Conservation (phyloP, 2,329 filamentous ascomycete species). For the Alternaria sp. region DNA sequence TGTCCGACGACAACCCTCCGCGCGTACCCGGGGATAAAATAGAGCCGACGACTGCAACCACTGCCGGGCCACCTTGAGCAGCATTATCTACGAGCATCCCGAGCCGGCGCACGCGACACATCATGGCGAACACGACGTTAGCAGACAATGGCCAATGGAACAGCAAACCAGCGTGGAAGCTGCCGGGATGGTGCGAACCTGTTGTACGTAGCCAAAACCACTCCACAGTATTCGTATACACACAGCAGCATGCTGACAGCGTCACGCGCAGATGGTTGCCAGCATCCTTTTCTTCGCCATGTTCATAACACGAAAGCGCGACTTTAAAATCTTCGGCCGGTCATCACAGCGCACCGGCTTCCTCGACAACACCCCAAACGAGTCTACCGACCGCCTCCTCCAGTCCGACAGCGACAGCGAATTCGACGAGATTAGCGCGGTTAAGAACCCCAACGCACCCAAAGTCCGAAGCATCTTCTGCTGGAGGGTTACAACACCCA, state of each 20-base stretch:
- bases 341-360: conserved; percentile 33
- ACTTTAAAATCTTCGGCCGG: conserved; percentile 51
- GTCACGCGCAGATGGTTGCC: conserved; percentile 54
- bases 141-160: conserved; percentile 42
- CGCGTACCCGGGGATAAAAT: background rate
- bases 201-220: conserved; percentile 34
- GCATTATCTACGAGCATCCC: background rate
- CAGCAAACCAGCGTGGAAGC: conserved; percentile 50
- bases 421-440: conserved; percentile 43
- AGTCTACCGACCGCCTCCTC: conserved; percentile 51
- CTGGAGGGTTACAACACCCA: conserved; percentile 60
- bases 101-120: conserved; percentile 4
- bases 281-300: conserved; percentile 58
- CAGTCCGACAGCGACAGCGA: conserved; percentile 47
- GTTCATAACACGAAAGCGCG: conserved; percentile 55
- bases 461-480: conserved; percentile 62
- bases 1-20: background rate
- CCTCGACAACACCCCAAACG: conserved; percentile 45
- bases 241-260: conserved; percentile 8
- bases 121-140: conserved; percentile 20
- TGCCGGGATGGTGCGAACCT: conserved; percentile 52
- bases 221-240: background rate
- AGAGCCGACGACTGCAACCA: background rate
- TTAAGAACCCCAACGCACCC: conserved; percentile 48
- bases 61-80: background rate